Evolutionary conservation across 352 stramenopile species (phyloP), one percentile per base, ranked within the genome.

Genomic region (Peronospora farinosa): DNA sequence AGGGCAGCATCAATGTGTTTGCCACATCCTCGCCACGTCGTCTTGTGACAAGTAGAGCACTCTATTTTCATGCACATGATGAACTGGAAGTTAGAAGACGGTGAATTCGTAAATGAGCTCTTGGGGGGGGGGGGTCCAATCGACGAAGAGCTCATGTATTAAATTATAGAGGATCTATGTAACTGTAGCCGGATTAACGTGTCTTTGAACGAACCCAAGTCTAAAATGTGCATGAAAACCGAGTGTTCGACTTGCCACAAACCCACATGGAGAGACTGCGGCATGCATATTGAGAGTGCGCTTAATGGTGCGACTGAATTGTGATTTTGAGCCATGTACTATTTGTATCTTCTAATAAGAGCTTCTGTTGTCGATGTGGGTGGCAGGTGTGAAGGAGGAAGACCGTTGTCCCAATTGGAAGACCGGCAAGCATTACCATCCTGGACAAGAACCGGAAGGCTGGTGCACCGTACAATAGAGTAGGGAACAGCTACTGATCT

Each of bases 11-110:
- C 72, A 21, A 84, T 81, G 60, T 84, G 72, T 51, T 67, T 47
- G 36, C 72, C 72, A 55, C 72, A 84, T 46, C 72, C 72, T 33
- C 67, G 72, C 72, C 72, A 84, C 32, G 72, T 81, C n/a, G 67
- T 30, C 59, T 84, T 84, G 56, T 78, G 56, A 54, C 72, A 81
- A n/a, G 60, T 80, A 15, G 64, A 25, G 57, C 72, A 84, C 47
- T 84, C 69, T 19, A 75, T 50, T 52, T 84, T 81, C 51, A 71
- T 60, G 64, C 72, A 84, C 72, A 84, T 84, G 8, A 7, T 13
- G 25, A 3, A n/a, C 40, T 52, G 13, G n/a, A 19, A 19, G 35
- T 41, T 39, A 60, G 2, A 28, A 48, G 28, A 21, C 23, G 51
- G 40, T 33, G 23, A 38, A 41, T 62, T 67, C 7, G 6, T 32